Base-by-base conservation (phyloP, 106 monocot species). In the Dendrobium huoshanense region DNA sequence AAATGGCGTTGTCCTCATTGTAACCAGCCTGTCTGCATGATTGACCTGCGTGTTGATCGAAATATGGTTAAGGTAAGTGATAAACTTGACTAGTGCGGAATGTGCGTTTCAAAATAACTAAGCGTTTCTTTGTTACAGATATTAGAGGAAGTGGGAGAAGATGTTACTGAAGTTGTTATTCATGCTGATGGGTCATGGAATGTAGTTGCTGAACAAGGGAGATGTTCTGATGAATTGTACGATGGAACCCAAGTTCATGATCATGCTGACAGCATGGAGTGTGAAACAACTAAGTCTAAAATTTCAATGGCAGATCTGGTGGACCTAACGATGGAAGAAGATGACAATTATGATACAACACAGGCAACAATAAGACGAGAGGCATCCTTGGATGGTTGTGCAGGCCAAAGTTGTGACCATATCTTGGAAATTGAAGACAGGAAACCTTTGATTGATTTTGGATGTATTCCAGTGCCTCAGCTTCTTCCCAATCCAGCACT, bases 1-100 rank as follows among this genome's bases (percentile, higher is more conserved):
- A 80, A 81, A 42, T 99, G 99, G 99, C 91, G 95, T 24, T 99
- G 99, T 75, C 95, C 95, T 77, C 89, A 41, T 70, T 99, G 99
- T 82, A 93, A 99, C 82, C 91, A 91, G 55, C 80, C 95, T 47
- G 87, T 84, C 81, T 88, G 89, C 80, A 88, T 49, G 75, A 61
- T 82, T 77, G 95, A 99, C 83, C 70, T 99, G 18, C 85, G 95
- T 18, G 79, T 99, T 78, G 99, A 99, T 79, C 91, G 83, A 84
- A 84, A 85, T 51, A 93, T 99, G 92, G 88, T 81, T 20, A 92
- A 97, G 92, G 94, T 81, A 70, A 87, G 86, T 85, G 45, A 44
- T 79, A 64, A 42, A 17, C 24, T 55, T 82, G 18, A 20, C 49
- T 47, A 48, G 48, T 51, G 25, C 24, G 49, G 19, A 48, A 49